Conservation (phyloP, 306 rosid species). For the Malus sylvestris region DNA sequence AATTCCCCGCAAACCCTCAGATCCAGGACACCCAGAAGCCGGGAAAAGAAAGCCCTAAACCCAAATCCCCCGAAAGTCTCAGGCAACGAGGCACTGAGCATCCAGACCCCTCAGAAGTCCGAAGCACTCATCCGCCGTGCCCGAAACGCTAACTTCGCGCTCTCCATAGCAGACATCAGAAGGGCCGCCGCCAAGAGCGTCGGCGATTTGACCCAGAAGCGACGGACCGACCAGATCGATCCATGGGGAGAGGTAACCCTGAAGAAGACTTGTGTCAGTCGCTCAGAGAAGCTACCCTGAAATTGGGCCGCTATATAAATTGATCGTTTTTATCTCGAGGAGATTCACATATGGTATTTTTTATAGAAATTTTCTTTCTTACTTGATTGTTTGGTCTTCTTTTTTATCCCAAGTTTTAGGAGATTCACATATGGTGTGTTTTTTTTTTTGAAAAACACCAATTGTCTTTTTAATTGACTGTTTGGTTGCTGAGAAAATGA, state of each 20-base stretch:
- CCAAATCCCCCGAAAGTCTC: conserved; percentile 2
- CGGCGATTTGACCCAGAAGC: conserved; percentile 13
- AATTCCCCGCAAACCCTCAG: conserved; percentile 19
- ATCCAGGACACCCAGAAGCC: not conserved
- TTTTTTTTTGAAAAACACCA: no score
- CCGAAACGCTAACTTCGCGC: not conserved
- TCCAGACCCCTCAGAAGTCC: conserved; percentile 60
- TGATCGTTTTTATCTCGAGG: no score
- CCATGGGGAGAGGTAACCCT: not conserved
- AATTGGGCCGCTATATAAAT: no score
- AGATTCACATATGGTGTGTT: not conserved
- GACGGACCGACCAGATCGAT: conserved; percentile 2
- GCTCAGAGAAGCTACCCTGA: conserved; percentile 27
- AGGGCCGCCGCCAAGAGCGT: conserved; percentile 5
- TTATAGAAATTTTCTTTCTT: no score
- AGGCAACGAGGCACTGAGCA: conserved; percentile 9
- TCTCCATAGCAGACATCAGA: not conserved
- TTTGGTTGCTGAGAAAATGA: not conserved
- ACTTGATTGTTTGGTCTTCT: no score
- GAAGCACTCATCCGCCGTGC: not conserved
- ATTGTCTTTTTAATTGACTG: not conserved
- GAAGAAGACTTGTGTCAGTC: not conserved
- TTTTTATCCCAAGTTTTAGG: conserved; percentile 22
- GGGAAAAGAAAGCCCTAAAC: conserved; percentile 24
- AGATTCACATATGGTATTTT: no score